Evolutionary conservation across 371 early-diverging fungal genomes (phyloP).

Genomic region (Modicella reniformis): DNA sequence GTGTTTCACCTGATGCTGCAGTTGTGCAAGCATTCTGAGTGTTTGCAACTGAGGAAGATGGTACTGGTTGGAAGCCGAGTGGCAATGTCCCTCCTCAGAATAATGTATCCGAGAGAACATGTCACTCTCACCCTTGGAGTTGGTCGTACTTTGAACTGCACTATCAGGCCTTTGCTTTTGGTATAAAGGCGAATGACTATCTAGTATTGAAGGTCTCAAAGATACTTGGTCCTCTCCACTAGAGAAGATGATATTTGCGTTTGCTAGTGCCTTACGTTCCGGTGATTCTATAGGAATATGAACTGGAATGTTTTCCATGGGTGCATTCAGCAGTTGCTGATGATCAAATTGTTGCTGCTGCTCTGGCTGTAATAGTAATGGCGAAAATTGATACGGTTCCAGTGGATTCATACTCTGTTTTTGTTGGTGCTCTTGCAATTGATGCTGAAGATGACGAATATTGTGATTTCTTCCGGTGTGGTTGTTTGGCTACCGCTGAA

Average conservation of each 20-base stretch:
- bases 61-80: conserved; percentile 1
- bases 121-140: conserved; percentile 1
- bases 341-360: conserved; percentile 1
- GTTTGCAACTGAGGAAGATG: conserved; percentile 40
- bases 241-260: not conserved
- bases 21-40: conserved; percentile 38
- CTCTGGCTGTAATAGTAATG: not conserved
- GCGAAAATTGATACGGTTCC: not conserved
- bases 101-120: not conserved
- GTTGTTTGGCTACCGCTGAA: not conserved
- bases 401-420: not conserved
- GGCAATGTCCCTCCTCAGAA: conserved; percentile 6
- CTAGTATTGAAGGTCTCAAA: not conserved
- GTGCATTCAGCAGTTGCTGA: not conserved
- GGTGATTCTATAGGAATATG: not conserved
- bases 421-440: conserved; percentile 1
- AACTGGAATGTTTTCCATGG: not conserved
- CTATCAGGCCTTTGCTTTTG: conserved; percentile 3
- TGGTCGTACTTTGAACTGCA: not conserved
- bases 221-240: too few relatives aligned
- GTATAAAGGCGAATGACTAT: not conserved
- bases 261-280: not conserved
- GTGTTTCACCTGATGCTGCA: conserved; percentile 34
- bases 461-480: not conserved
- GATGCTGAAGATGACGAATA: conserved; percentile 25